These are phyloP conservation scores for Rhodomyrtus psidioides DNA, from an alignment of 441 rosid species.

Conservation along the genomic window DNA sequence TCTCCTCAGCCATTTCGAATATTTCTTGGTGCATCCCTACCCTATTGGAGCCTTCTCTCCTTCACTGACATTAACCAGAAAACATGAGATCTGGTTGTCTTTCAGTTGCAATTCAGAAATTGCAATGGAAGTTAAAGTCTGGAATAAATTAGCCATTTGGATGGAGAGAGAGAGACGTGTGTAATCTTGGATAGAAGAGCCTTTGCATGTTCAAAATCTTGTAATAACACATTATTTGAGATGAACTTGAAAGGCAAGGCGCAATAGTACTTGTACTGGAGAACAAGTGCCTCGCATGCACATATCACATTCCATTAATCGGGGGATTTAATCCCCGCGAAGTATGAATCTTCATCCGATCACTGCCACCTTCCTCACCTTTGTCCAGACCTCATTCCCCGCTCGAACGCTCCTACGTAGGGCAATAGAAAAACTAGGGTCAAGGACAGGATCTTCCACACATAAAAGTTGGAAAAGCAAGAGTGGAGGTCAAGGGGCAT, in stretches of 20 bases:
- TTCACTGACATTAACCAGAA: not conserved
- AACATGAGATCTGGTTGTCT: not conserved
- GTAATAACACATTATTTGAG: too few species aligned
- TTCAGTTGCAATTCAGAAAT: not conserved
- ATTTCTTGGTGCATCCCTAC: not conserved
- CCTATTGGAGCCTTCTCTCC: not conserved
- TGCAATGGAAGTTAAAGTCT: not conserved
- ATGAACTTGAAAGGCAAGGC: too few species aligned
- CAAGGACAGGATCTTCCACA: not conserved
- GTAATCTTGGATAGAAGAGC: slow-evolving; percentile 25
- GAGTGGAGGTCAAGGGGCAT: not conserved
- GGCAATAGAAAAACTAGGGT: too few species aligned
- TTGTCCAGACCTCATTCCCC: too few species aligned
- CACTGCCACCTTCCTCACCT: too few species aligned
- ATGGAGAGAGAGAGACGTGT: not conserved
- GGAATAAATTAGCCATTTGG: not conserved
- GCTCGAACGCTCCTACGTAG: too few species aligned
- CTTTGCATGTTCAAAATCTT: too few species aligned
- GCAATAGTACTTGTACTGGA: too few species aligned
- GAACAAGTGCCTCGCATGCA: too few species aligned
- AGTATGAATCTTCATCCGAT: too few species aligned
- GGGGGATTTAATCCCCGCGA: too few species aligned
- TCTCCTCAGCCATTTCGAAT: not conserved
- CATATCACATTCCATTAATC: too few species aligned
- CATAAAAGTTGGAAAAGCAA: not conserved